Base-by-base conservation (phyloP, 2,329 filamentous ascomycete genomes). In the Fusarium vanettenii region DNA sequence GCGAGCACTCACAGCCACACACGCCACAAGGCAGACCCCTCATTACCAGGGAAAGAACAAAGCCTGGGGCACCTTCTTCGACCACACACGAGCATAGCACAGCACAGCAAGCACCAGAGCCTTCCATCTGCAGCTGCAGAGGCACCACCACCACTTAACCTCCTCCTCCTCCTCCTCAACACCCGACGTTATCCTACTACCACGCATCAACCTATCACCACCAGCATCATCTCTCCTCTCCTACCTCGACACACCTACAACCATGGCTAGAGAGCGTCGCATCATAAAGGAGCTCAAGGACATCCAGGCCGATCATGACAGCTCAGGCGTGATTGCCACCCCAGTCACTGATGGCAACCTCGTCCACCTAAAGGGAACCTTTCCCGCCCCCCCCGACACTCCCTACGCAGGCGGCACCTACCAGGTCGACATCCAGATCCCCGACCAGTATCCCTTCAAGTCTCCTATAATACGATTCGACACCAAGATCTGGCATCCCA, bases 401-500 rank as follows among this genome's bases (percentile, higher is more conserved):
- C 95, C 97, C 1, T 99, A 98, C 81, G 94, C 95, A 76, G 95
- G 95, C 22, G 97, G 95, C 45, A 92, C 89, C 31, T 99, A 91
- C 82, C 84, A 89, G 18, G 91, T 99, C 76, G 94, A 98, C 79
- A 97, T 99, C 79, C 89, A 89, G 79, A 97, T 99, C 63, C 95
- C 96, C 0, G 89, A 90, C 72, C 93, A 94, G 76, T 99, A 99
- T 80, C 97, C 97, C 0, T 99, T 99, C 86, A 93, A 95, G 78
- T 94, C 96, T 5, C 97, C 97, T 6, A 84, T 90, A 69, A 98
- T 99, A 93, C 93, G 91, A 79, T 98, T 98, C 81, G 90, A 93
- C 74, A 99, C 97, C 74, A 95, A 93, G 84, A 93, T 98, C 78
- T 99, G 95, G 95, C 97, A 99, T 83, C 97, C 97, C 37, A 99